Evolutionary conservation across 805 yeast genomes (phyloP), one percentile per base, ranked within the genome.

Genomic region (Candida maltosa): DNA sequence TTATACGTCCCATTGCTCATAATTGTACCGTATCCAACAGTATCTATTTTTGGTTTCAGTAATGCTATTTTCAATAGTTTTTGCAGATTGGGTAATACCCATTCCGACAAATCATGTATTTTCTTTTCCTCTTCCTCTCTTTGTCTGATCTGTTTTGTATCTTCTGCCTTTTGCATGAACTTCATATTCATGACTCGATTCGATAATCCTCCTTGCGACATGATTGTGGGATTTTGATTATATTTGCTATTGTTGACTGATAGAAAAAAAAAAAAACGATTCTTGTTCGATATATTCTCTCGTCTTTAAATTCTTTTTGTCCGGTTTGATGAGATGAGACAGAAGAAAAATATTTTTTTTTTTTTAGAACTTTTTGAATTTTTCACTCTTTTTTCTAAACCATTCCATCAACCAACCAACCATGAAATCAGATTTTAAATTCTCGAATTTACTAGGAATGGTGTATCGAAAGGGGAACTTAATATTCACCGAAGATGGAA

Each of bases 391-490:
- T n/a, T n/a, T n/a, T n/a, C 11, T 22, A 22, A 22, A 22, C 6
- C 12, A 11, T 20, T n/a, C 31, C 4, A 22, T 12, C 25, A 11
- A 16, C 14, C 10, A 16, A n/a, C 24, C 29, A 32, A 24, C 19
- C 18, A 87, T 87, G 95, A 86, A 80, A 65, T 80, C 95, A n/a
- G 94, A 87, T 63, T 87, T 83, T 50, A 66, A 82, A 73, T 83
- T 93, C 49, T 80, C 94, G 22, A 93, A 91, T 62, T 69, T 93
- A 21, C 66, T 93, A 48, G 98, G 98, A 19, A 89, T 97, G 0
- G 97, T 93, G 3, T 93, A 93, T 55, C 71, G 94, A 32, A 86
- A 83, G 54, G 98, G 97, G n/a, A 88, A 91, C 56, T 63, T 93
- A 18, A 70, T 82, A 4, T 93, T 83, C 64, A 81, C 95, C 1